Evolutionary conservation across 768 basidiomycete species (phyloP), one percentile per base, ranked within the genome.

Genomic region (Phlebiopsis gigantea): DNA sequence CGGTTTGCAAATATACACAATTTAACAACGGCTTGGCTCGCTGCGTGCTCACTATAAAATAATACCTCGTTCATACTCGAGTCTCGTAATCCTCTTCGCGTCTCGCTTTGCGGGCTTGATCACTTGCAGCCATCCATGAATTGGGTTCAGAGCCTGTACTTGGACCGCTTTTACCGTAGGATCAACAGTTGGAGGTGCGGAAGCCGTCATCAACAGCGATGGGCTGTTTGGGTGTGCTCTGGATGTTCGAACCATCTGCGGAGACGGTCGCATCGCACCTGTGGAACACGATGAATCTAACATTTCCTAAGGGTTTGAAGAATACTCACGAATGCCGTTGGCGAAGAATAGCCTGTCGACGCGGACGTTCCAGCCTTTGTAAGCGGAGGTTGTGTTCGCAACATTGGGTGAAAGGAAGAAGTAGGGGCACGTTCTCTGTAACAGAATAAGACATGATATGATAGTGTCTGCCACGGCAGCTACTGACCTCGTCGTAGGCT

Each of bases 261-360:
- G 87, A 88, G 5, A 88, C 73, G 0, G 87, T 88, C 5, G 82
- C 79, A 53, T 84, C 82, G 49, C 80, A 77, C 87, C 87, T n/a
- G 89, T 17, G 88, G 87, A 62, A 89, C 87, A 44, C 43, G 41
- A 24, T n/a, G 46, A 28, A 17, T 62, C n/a, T 2, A 45, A 24
- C 53, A 5, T 25, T 25, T 25, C 24, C 50, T 19, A 10, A 21
- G 7, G 2, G 48, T n/a, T 2, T 1, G 14, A 41, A 25, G 34
- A 3, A 53, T 15, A 77, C 84, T 61, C 62, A 87, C 86, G 82
- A 49, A 75, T 72, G 45, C 85, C 86, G 48, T 84, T 88, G 41
- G 83, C 83, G 60, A 87, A 88, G 76, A 88, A 85, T 1, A 89
- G 71, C 22, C 77, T 76, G 28, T 82, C 72, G 26, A 80, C 71